Conservation (phyloP, 441 rosid genomes). For the Populus trichocarpa region DNA sequence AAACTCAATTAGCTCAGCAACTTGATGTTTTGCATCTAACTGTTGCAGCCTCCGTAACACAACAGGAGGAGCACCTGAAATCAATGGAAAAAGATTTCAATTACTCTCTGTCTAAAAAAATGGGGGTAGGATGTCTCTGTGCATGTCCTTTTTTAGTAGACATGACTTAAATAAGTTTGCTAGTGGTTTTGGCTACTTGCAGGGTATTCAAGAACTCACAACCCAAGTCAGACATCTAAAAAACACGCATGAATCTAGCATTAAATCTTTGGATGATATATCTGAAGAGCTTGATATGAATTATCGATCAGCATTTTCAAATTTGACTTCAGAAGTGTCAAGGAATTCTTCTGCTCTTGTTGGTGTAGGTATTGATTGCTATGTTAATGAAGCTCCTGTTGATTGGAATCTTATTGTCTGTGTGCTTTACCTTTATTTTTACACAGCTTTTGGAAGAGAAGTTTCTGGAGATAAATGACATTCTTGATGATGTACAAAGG, state of each 20-base stretch:
- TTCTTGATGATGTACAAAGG: slow-evolving; percentile 64
- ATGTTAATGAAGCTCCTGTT: neutral
- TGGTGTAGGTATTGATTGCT: slow-evolving; percentile 41
- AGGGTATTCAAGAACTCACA: slow-evolving; percentile 67
- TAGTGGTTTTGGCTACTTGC: slow-evolving; percentile 1
- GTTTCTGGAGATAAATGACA: slow-evolving; percentile 60
- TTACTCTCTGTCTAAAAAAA: slow-evolving; percentile 63
- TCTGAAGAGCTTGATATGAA: slow-evolving; percentile 52
- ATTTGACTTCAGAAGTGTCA: slow-evolving; percentile 59
- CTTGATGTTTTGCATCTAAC: slow-evolving; percentile 62
- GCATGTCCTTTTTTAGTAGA: neutral
- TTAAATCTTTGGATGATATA: slow-evolving; percentile 52
- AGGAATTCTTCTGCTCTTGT: slow-evolving; percentile 60
- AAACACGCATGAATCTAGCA: slow-evolving; percentile 47
- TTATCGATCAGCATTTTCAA: slow-evolving; percentile 46
- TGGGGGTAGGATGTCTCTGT: slow-evolving; percentile 38
- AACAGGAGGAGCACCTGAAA: slow-evolving; percentile 69
- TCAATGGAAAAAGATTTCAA: slow-evolving; percentile 70
- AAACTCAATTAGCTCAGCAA: slow-evolving; percentile 52
- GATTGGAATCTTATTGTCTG: slow-evolving; percentile 12
- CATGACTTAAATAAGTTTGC: neutral
- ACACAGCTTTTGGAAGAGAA: slow-evolving; percentile 63
- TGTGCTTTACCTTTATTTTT: slow-evolving; percentile 15
- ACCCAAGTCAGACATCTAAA: slow-evolving; percentile 52
- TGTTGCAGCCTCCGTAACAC: slow-evolving; percentile 63